Evolutionary conservation across 2,329 filamentous ascomycete species (phyloP).

Genomic region (Claviceps sp.): DNA sequence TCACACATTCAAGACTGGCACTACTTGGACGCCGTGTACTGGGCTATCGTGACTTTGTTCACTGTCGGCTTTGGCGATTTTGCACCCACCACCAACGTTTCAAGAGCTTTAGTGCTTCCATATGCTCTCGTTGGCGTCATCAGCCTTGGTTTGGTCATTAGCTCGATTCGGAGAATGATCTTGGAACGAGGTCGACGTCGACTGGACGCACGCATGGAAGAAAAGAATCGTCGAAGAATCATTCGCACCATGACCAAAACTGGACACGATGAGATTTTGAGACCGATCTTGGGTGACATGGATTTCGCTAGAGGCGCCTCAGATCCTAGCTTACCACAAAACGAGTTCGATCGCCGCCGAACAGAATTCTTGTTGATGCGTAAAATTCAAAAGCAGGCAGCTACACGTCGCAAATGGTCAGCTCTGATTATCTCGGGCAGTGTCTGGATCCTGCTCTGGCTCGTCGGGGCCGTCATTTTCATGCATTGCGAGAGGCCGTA

Average conservation of each 20-base stretch:
- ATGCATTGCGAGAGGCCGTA: constrained; percentile 35
- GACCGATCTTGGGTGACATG: constrained; percentile 27
- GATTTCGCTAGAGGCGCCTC: constrained; percentile 3
- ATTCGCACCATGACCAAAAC: constrained; percentile 31
- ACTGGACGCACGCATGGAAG: constrained; percentile 43
- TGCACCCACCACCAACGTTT: constrained; percentile 34
- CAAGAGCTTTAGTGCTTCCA: constrained; percentile 63
- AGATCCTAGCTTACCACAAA: constrained; percentile 10
- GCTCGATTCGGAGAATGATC: constrained; percentile 57
- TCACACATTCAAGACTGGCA: constrained; percentile 57
- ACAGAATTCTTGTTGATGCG: constrained; percentile 72
- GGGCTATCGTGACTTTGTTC: constrained; percentile 59
- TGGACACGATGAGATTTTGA: constrained; percentile 33
- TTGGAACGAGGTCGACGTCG: constrained; percentile 42
- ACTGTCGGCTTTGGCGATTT: constrained; percentile 52
- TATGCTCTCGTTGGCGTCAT: constrained; percentile 76
- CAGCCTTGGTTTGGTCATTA: constrained; percentile 71
- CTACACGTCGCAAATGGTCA: constrained; percentile 57
- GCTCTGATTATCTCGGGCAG: constrained; percentile 53
- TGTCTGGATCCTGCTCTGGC: constrained; percentile 65
- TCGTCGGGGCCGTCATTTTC: constrained; percentile 67
- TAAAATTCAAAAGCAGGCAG: constrained; percentile 54
- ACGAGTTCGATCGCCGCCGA: constrained; percentile 47
- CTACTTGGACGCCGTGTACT: constrained; percentile 68
- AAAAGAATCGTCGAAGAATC: constrained; percentile 40